A percentile compares a stretch with the other conserved stretches of the same genome.
These are phyloP conservation scores for Hymenoscyphus infarciens DNA, from an alignment of 2,329 filamentous ascomycete species.

Conservation along the genomic window DNA sequence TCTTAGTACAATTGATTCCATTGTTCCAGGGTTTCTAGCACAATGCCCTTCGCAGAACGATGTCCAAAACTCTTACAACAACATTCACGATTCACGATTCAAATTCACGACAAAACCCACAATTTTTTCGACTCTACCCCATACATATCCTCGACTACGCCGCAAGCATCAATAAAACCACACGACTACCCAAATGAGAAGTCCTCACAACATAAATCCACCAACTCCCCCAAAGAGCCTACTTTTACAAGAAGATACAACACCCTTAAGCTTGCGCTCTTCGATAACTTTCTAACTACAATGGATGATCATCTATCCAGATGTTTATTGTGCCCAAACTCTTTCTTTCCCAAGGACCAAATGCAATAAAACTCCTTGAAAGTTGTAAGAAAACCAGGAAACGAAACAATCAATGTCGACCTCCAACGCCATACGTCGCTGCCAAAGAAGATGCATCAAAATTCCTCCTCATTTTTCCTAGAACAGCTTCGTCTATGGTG, in stretches of 20 bases:
- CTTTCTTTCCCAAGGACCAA: neutral
- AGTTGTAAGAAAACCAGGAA: neutral
- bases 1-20: too few relatives aligned
- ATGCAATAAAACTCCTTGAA: neutral
- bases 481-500: neutral
- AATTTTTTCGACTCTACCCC: too few relatives aligned
- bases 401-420: slow-evolving; percentile 5
- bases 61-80: too few relatives aligned
- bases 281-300: slow-evolving; percentile 16
- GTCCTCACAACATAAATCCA: neutral
- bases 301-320: neutral
- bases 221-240: neutral
- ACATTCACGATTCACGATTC: too few relatives aligned
- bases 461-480: neutral
- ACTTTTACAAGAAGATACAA: neutral
- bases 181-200: neutral
- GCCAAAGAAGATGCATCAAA: slow-evolving; percentile 9
- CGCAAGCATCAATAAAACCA: neutral
- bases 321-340: neutral
- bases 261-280: neutral
- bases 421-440: slow-evolving; percentile 21
- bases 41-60: too few relatives aligned
- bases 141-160: too few relatives aligned
- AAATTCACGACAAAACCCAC: too few relatives aligned
- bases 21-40: too few relatives aligned